Conservation (phyloP, 1,139 yeast genomes). For the Diutina ranongensis region DNA sequence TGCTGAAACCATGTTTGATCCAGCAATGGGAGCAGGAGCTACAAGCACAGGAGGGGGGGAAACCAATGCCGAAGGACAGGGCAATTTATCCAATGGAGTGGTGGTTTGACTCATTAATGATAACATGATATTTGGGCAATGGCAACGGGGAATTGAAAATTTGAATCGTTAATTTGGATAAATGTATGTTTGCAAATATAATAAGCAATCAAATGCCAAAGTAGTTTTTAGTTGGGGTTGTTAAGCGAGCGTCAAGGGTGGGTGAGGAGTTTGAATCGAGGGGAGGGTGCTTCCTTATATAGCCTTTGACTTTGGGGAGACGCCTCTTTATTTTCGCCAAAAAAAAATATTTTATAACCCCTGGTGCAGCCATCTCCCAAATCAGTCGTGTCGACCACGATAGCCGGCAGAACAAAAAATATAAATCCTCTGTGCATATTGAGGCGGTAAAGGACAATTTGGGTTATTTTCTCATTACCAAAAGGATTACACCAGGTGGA, state of each 20-base stretch:
- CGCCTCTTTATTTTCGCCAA: neutral
- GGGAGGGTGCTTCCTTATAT: neutral
- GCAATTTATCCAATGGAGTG: neutral
- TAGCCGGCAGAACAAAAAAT: neutral
- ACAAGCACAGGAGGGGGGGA: neutral
- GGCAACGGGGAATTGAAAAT: neutral
- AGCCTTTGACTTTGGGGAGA: too few species aligned
- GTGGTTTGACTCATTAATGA: constrained; percentile 5
- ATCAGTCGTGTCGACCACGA: neutral
- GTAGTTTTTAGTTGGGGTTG: neutral
- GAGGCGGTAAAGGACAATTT: neutral
- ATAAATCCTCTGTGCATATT: neutral
- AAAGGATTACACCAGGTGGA: too few species aligned
- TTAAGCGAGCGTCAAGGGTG: constrained; percentile 6
- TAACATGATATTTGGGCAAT: neutral
- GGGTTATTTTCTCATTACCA: too few species aligned
- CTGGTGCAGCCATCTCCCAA: neutral
- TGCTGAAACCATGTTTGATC: neutral
- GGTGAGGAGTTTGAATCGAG: neutral
- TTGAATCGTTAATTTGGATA: neutral
- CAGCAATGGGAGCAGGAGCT: neutral
- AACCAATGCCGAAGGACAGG: neutral
- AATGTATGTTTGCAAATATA: neutral
- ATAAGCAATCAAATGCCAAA: neutral
- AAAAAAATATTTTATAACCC: neutral